Evolutionary conservation across 768 basidiomycete species (phyloP), one percentile per base, ranked within the genome.

Genomic region (Austroboletus eburneus): DNA sequence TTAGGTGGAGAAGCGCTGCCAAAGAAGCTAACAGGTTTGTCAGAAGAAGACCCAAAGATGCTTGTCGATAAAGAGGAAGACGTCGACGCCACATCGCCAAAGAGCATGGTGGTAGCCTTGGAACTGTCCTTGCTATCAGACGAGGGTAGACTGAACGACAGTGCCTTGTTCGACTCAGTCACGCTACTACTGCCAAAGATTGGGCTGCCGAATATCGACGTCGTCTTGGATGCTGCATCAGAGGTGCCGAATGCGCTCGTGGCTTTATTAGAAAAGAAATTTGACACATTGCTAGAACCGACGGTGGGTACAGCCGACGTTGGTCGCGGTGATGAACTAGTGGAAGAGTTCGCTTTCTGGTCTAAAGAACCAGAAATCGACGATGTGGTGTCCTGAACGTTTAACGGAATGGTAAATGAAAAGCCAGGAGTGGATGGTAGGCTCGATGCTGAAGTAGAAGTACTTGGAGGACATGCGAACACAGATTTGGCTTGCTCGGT

Each of bases 1-100:
- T 57, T 66, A 1, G 60, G 51, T 10, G 50, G 51, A n/a, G 64
- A 60, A 37, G 55, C 56, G 20, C 55, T 57, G 16, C 67, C 65
- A 42, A 69, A 70, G 27, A 46, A 27, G 49, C 54, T 55, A 53
- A 43, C 39, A 51, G 61, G 43, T 57, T 64, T 51, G 49, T 62
- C 54, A 14, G 61, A 50, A 23, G 53, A 49, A 18, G 56, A 41
- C 9, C 48, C 54, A 50, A 65, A 61, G 27, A 54, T 48, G 36
- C 39, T 62, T 30, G 55, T 22, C 17, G 53, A 37, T 9, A 52
- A 27, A 29, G 54, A 44, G 25, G 51, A 44, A 22, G 56, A 35
- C 20, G 49, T 32, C 13, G 46, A 36, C 2, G 54, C 40, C 30
- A 49, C 32, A 33, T 49, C 48, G 16, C 67, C 54, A 12, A 65